These are phyloP conservation scores for Rossbeevera mucosa DNA, from an alignment of 768 basidiomycete species.

Conservation along the genomic window DNA sequence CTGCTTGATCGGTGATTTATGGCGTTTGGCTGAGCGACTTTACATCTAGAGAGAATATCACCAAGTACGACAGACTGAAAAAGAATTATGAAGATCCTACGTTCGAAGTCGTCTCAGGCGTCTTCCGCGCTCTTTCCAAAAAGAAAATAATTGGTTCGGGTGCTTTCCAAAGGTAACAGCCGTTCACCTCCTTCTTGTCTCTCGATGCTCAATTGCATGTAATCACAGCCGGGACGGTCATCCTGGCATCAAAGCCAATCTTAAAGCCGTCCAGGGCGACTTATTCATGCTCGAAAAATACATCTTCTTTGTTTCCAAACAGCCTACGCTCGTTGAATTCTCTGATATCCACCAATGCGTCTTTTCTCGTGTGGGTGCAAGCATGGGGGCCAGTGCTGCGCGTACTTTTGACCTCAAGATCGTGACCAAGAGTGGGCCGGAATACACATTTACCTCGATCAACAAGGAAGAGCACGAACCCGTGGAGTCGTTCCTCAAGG, in stretches of 20 bases:
- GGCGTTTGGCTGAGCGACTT: background rate
- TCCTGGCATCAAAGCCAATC: slow-evolving; percentile 94
- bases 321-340: slow-evolving; percentile 86
- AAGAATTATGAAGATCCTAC: slow-evolving; percentile 94
- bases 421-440: slow-evolving; percentile 76
- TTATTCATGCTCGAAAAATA: slow-evolving; percentile 98
- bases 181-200: background rate
- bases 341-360: slow-evolving; percentile 85
- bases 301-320: slow-evolving; percentile 96
- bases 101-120: slow-evolving; percentile 89
- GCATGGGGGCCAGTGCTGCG: slow-evolving; percentile 74
- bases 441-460: slow-evolving; percentile 88
- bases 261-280: slow-evolving; percentile 95
- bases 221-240: slow-evolving; percentile 73
- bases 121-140: slow-evolving; percentile 85
- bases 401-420: slow-evolving; percentile 94
- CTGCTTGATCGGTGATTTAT: background rate
- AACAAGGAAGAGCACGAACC: slow-evolving; percentile 93
- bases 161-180: slow-evolving; percentile 71
- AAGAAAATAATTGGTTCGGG: slow-evolving; percentile 91
- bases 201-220: background rate
- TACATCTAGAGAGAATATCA: slow-evolving; percentile 61
- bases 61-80: slow-evolving; percentile 78
- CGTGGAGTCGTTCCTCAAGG: slow-evolving; percentile 78
- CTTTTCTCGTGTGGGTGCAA: slow-evolving; percentile 90